Percentiles rank a stretch among this genome's conserved stretches.
These are phyloP conservation scores for Plasmodium berghei DNA, from an alignment of 169 alveolate genomes.

Conservation along the genomic window DNA sequence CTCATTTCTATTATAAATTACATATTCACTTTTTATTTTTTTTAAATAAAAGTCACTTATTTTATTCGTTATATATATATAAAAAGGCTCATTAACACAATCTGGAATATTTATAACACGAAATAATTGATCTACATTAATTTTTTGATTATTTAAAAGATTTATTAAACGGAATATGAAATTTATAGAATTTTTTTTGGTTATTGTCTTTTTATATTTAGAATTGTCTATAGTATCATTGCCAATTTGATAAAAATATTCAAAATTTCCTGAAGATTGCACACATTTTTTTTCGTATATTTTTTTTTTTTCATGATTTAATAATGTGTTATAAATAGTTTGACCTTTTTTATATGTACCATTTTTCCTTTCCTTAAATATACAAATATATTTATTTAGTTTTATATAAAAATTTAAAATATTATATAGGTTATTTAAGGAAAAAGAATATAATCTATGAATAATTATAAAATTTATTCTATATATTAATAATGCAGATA, in stretches of 20 bases:
- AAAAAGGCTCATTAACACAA: constrained; percentile 14
- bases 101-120: constrained; percentile 13
- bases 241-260: constrained; percentile 23
- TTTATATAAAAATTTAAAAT: constrained; percentile 26
- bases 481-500: constrained; percentile 13
- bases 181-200: not conserved
- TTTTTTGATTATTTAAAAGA: constrained; percentile 10
- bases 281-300: not conserved
- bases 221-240: not conserved
- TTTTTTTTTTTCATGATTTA: not conserved
- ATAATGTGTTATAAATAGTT: not conserved
- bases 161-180: constrained; percentile 26
- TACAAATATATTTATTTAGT: constrained; percentile 1
- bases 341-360: not conserved
- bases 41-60: constrained; percentile 14
- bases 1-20: constrained; percentile 31
- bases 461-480: constrained; percentile 30
- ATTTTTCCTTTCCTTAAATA: not conserved
- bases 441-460: constrained; percentile 40
- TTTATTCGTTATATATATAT: constrained; percentile 11
- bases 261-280: not conserved
- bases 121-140: constrained; percentile 2
- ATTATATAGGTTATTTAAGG: constrained; percentile 30
- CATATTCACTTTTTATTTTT: constrained; percentile 34
- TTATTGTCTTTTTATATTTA: not conserved